Conservation (phyloP, 1,284 basidiomycete genomes). For the Lignosus rhinocerotis region DNA sequence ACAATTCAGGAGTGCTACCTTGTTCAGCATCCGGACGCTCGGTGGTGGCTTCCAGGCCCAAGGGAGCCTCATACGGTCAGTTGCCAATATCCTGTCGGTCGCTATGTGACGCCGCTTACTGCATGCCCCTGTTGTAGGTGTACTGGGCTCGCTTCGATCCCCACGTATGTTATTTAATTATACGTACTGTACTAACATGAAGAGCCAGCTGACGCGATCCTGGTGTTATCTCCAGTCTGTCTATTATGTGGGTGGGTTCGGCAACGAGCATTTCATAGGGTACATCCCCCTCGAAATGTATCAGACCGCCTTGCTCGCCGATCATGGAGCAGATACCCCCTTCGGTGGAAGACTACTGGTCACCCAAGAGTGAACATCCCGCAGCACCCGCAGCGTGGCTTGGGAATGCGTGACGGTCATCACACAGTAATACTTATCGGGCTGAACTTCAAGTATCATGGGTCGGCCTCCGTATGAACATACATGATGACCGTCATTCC, state of each 20-base stretch:
- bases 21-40: conserved; percentile 49
- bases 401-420: background rate
- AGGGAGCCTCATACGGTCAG: conserved; percentile 48
- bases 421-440: background rate
- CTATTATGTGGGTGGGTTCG: conserved; percentile 71
- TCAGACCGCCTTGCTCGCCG: conserved; percentile 30
- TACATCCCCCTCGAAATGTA: conserved; percentile 55
- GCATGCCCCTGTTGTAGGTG: conserved; percentile 35
- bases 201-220: background rate
- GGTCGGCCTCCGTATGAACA: background rate
- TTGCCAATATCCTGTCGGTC: conserved; percentile 8
- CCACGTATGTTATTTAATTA: conserved; percentile 36
- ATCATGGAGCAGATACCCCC: background rate
- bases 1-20: conserved; percentile 46
- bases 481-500: too few species aligned
- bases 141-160: conserved; percentile 60
- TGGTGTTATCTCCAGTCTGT: conserved; percentile 39
- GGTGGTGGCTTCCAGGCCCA: conserved; percentile 51
- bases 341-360: conserved; percentile 24
- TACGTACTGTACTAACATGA: background rate
- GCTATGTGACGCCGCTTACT: conserved; percentile 9
- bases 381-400: background rate
- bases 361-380: conserved; percentile 10
- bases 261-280: conserved; percentile 59
- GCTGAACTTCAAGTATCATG: background rate